Evolutionary conservation across 352 stramenopile genomes (phyloP).

Genomic region (Globisporangium viniferum): DNA sequence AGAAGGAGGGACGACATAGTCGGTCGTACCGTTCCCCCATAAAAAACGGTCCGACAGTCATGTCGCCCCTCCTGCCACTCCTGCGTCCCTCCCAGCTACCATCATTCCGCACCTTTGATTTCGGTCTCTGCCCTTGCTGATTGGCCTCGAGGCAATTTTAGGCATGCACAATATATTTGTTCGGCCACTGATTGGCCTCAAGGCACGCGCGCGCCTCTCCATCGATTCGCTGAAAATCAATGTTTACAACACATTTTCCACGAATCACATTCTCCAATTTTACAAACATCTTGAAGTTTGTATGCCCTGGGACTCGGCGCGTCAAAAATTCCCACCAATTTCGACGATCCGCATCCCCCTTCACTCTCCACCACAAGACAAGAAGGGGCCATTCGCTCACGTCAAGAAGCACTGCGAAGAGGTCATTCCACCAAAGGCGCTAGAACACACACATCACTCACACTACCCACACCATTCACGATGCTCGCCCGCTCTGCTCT

Average conservation of each 20-base stretch:
- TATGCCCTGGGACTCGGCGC: background rate
- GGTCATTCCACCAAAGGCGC: slow-evolving; percentile 3
- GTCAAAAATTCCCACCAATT: background rate
- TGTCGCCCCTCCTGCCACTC: slow-evolving; percentile 2
- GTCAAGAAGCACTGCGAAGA: background rate
- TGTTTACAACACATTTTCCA: background rate
- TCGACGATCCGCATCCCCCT: slow-evolving; percentile 8
- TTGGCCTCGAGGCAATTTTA: slow-evolving; percentile 8
- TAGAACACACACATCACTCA: background rate
- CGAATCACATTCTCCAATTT: background rate
- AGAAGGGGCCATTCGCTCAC: background rate
- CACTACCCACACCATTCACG: background rate
- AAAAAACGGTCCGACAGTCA: background rate
- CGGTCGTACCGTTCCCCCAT: background rate
- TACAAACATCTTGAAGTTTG: slow-evolving; percentile 8
- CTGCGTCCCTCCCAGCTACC: background rate
- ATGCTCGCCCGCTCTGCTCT: slow-evolving; percentile 58
- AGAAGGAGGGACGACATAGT: background rate
- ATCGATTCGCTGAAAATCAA: slow-evolving; percentile 18
- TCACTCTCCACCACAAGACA: slow-evolving; percentile 5
- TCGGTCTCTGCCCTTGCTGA: background rate
- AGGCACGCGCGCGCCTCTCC: slow-evolving; percentile 20
- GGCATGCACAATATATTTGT: no score
- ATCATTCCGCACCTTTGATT: slow-evolving; percentile 1
- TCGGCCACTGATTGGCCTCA: slow-evolving; percentile 9